Conservation (phyloP, 2,329 filamentous ascomycete genomes). For the Claviceps maximensis region DNA sequence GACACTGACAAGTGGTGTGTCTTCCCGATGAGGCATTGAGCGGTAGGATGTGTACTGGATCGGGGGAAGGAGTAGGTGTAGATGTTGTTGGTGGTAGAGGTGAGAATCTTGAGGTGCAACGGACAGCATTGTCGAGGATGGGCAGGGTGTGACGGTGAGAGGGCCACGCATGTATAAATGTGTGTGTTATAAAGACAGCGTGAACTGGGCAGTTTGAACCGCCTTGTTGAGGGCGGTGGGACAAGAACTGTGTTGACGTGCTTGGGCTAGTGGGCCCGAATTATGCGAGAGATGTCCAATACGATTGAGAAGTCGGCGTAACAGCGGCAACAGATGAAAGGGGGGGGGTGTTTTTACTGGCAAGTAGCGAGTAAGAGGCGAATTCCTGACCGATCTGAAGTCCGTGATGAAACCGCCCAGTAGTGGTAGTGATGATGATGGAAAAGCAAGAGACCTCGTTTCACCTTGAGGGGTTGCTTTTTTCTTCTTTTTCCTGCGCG, state of each 20-base stretch:
- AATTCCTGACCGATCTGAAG: background rate
- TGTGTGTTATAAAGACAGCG: background rate
- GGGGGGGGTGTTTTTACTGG: too few species aligned
- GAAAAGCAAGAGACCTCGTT: background rate
- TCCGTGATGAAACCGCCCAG: background rate
- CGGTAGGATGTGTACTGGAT: background rate
- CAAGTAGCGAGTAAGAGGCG: background rate
- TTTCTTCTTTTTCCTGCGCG: background rate
- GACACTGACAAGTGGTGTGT: constrained; percentile 7
- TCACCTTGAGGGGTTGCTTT: background rate
- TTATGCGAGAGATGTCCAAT: background rate
- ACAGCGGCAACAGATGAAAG: background rate
- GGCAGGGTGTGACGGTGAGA: background rate
- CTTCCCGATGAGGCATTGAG: constrained; percentile 13
- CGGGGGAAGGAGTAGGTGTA: background rate
- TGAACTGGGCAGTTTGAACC: background rate
- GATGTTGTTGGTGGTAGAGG: constrained; percentile 5
- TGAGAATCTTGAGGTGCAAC: constrained; percentile 8
- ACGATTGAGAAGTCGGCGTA: background rate
- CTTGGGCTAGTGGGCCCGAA: background rate
- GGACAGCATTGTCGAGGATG: constrained; percentile 11
- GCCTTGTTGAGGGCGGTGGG: background rate
- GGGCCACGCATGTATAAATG: constrained; percentile 11
- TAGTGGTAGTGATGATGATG: background rate
- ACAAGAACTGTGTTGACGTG: background rate